Percentiles rank a stretch among this genome's conserved stretches.
phyloP scores from a whole-genome alignment of 1,284 basidiomycete species.

The Tausonia pullulans region DNA sequence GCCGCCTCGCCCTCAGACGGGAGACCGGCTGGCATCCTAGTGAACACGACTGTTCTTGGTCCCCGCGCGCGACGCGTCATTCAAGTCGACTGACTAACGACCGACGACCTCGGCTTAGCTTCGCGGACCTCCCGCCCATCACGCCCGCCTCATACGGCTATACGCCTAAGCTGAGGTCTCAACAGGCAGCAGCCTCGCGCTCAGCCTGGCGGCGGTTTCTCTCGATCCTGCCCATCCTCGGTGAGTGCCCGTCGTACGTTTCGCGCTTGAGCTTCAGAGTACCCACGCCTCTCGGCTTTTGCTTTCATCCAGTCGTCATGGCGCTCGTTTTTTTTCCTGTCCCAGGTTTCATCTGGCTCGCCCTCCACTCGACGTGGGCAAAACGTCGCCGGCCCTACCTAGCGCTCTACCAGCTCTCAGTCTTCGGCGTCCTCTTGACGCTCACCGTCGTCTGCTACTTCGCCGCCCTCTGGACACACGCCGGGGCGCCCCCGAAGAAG shows the following conservation, averaged over 20 bases:
- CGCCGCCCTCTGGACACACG: background rate
- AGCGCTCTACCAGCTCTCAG: conserved; percentile 5
- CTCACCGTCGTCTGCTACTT: conserved; percentile 12
- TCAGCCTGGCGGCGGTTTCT: background rate
- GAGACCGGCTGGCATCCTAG: no score
- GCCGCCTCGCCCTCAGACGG: no score
- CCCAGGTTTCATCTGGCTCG: conserved; percentile 11
- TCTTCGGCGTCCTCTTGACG: conserved; percentile 3
- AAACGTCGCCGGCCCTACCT: background rate
- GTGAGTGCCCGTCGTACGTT: background rate
- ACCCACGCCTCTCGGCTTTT: no score
- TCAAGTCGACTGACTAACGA: no score
- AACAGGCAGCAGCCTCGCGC: background rate
- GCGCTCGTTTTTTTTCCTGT: conserved; percentile 6
- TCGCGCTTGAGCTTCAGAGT: no score
- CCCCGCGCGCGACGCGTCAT: no score
- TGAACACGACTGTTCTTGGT: no score
- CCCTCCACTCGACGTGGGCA: background rate
- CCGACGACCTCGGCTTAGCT: background rate
- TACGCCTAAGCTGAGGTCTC: background rate
- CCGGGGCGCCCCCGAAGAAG: conserved; percentile 1
- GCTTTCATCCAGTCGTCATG: conserved; percentile 5
- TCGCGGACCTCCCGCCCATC: conserved; percentile 11
- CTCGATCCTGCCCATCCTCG: background rate
- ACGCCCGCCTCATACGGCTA: conserved; percentile 12